Base-by-base conservation (phyloP, 2,329 filamentous ascomycete species). In the Aspergillus sp. region DNA sequence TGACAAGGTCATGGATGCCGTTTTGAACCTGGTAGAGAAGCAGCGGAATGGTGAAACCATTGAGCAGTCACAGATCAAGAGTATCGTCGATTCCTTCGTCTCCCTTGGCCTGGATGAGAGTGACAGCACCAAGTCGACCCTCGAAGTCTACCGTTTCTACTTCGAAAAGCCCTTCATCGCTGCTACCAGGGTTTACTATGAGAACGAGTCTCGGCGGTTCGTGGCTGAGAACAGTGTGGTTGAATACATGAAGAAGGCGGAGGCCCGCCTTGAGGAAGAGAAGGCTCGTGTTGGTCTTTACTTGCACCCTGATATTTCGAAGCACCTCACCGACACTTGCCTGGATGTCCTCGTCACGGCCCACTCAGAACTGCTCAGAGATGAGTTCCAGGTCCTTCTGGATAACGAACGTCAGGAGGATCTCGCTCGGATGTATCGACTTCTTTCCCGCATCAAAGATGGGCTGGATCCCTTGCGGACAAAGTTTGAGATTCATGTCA, bases 201-300 rank as follows among this genome's bases (percentile, higher is more conserved):
- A 91, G 63, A 86, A 88, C 43, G 95, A 99, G 71, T 97, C 94
- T 17, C 90, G 91, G 64, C 88, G 91, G 58, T 99, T 99, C 68
- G 85, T 99, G 31, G 89, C 91, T 10, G 93, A 97, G 72, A 99
- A 99, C 71, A 96, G 89, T 58, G 91, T 99, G 3, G 92, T 99
- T 31, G 94, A 99, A 69, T 99, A 97, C 76, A 97, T 99, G 94
- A 97, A 97, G 80, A 99, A 99, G 82, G 95, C 94, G 0, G 93
- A 97, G 75, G 76, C 85, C 40, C 87, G 94, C 29, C 76, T 99
- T 55, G 85, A 90, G 6, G 94, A 99, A 73, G 94, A 99, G 73
- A 94, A 96, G 75, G 90, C 93, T 68, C 89, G 94, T 21, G 94
- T 99, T 9, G 86, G 86, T 59, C 85, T 97, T 67, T 99, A 96